Evolutionary conservation across 805 yeast species (phyloP).

Genomic region (Clavispora santaluciae): DNA sequence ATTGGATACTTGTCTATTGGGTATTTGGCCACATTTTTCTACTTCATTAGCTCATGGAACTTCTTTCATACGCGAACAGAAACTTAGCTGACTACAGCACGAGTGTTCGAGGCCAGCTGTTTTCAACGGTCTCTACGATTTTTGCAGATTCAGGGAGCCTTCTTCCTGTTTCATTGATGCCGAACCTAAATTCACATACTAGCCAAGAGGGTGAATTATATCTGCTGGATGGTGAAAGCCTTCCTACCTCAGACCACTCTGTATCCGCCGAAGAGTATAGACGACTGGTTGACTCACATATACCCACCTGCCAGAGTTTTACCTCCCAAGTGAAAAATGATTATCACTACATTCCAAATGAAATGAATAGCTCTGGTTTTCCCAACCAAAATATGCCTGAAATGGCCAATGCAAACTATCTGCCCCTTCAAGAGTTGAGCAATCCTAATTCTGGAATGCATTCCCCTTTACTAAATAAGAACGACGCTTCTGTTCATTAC

Average conservation of each 20-base stretch:
- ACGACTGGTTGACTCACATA: not conserved
- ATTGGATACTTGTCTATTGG: not conserved
- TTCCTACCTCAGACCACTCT: not conserved
- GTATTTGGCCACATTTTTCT: not conserved
- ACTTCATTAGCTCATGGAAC: not conserved
- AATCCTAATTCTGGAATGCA: not conserved
- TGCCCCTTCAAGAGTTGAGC: not conserved
- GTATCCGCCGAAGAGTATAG: not conserved
- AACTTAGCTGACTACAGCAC: not conserved
- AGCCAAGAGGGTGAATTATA: not conserved
- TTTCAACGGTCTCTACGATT: not conserved
- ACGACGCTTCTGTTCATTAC: not conserved
- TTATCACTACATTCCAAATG: not conserved
- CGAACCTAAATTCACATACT: not conserved
- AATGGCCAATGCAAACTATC: not conserved
- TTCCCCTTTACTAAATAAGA: not conserved
- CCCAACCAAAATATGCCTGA: not conserved
- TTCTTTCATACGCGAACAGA: not conserved
- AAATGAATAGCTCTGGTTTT: not conserved
- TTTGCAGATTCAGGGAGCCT: not conserved
- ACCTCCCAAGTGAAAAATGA: not conserved
- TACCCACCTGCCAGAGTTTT: not conserved
- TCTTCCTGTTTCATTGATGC: not conserved
- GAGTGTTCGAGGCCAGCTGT: not conserved
- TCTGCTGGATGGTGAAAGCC: not conserved